Conservation (phyloP, 2,329 filamentous ascomycete genomes). For the Fusarium siculi region DNA sequence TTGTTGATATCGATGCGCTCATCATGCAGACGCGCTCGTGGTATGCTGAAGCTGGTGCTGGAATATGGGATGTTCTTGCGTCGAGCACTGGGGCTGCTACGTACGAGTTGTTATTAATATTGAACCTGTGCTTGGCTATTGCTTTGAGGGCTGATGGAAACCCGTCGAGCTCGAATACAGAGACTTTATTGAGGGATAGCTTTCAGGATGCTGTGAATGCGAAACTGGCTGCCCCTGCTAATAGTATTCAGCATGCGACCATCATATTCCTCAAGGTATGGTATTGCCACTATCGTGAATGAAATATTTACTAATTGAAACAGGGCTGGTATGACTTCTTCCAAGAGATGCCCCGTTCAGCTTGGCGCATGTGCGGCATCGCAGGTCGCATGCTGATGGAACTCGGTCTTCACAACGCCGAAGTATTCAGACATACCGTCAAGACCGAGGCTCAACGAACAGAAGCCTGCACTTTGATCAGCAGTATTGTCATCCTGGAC, state of each 20-base stretch:
- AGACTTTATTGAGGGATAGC: constrained; percentile 14
- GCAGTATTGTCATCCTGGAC: constrained; percentile 21
- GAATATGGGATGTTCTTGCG: constrained; percentile 18
- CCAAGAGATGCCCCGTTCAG: constrained; percentile 35
- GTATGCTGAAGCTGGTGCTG: constrained; percentile 19
- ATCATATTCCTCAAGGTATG: constrained; percentile 25
- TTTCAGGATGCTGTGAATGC: constrained; percentile 29
- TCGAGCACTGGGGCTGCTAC: constrained; percentile 11
- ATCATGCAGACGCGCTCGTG: constrained; percentile 9
- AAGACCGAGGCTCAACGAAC: constrained; percentile 8
- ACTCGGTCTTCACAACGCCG: constrained; percentile 43
- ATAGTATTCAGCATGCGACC: constrained; percentile 23
- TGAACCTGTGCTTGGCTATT: constrained; percentile 21
- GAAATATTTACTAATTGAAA: background rate
- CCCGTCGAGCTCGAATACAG: background rate
- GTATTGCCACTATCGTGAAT: fast-evolving
- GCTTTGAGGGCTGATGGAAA: constrained; percentile 17
- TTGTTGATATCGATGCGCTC: constrained; percentile 20
- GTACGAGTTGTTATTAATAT: constrained; percentile 10
- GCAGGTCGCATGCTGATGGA: constrained; percentile 44
- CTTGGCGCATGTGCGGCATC: constrained; percentile 44
- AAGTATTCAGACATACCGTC: constrained; percentile 35
- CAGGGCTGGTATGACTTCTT: constrained; percentile 42
- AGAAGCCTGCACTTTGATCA: constrained; percentile 15
- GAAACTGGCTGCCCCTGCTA: constrained; percentile 23